These are phyloP conservation scores for Alternaria brassicae DNA, from an alignment of 2,329 filamentous ascomycete genomes.

Conservation along the genomic window DNA sequence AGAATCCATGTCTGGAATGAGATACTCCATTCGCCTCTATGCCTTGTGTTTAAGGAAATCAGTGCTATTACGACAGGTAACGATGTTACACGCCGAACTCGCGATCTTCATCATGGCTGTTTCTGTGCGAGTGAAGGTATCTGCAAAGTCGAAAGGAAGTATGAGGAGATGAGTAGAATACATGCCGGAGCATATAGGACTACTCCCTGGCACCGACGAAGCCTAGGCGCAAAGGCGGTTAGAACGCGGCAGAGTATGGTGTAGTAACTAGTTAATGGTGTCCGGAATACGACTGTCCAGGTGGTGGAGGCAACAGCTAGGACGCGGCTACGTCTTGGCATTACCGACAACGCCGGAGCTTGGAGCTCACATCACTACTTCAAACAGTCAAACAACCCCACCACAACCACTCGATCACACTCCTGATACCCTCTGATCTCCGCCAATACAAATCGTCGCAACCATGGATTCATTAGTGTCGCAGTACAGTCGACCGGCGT, in stretches of 20 bases:
- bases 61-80: background rate
- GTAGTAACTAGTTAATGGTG: background rate
- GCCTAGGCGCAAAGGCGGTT: background rate
- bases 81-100: background rate
- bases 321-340: slow-evolving; percentile 20
- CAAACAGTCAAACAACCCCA: slow-evolving; percentile 25
- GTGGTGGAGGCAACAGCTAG: slow-evolving; percentile 18
- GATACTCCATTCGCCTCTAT: too few species aligned
- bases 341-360: slow-evolving; percentile 20
- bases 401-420: slow-evolving; percentile 17
- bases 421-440: slow-evolving; percentile 5
- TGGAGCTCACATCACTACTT: slow-evolving; percentile 27
- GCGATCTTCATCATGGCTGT: background rate
- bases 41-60: background rate
- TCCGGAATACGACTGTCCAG: background rate
- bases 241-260: background rate
- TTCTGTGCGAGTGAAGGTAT: background rate
- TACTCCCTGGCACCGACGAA: too few species aligned
- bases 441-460: slow-evolving; percentile 17
- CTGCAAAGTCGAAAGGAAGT: background rate
- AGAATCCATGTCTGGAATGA: background rate
- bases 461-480: slow-evolving; percentile 91
- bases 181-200: background rate
- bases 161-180: background rate
- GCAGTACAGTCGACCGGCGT: slow-evolving; percentile 83